A percentile compares a stretch with the other conserved stretches of the same genome.
Conservation (phyloP, 176 grass and related monocot species). For the Hordeum marinum region DNA sequence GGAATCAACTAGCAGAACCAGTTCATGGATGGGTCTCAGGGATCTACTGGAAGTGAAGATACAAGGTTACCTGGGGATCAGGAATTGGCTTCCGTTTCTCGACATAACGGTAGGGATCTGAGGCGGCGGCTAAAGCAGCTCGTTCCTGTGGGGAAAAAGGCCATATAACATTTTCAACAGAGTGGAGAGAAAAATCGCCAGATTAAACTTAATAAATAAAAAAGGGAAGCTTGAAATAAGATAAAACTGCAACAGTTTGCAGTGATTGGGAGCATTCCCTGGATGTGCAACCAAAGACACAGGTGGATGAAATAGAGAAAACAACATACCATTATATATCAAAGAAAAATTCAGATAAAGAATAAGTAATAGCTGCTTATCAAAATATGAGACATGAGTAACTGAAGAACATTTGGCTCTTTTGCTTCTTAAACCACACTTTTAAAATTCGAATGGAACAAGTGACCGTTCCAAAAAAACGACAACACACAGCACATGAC, state of each 20-base stretch:
- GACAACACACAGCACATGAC: neutral
- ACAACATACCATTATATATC: neutral
- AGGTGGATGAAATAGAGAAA: neutral
- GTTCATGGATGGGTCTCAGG: neutral
- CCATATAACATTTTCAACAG: neutral
- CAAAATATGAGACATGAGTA: neutral
- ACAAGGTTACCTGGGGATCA: slow-evolving; percentile 69
- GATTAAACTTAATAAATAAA: neutral
- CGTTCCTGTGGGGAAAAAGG: slow-evolving; percentile 39
- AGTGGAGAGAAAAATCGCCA: neutral
- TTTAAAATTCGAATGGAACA: neutral
- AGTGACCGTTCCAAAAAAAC: neutral
- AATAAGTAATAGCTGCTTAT: neutral
- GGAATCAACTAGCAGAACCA: neutral
- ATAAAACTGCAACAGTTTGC: neutral
- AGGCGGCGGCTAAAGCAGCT: slow-evolving; percentile 75
- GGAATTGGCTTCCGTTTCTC: slow-evolving; percentile 96
- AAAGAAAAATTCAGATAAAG: neutral
- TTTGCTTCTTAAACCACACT: neutral
- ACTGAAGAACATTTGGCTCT: neutral
- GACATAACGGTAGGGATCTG: slow-evolving; percentile 80
- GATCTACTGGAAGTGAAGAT: neutral
- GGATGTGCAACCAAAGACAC: neutral
- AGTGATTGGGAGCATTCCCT: neutral
- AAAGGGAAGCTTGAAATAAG: neutral